These are phyloP conservation scores for Nemophila menziesii DNA, from an alignment of 257 asterid species.

Conservation along the genomic window DNA sequence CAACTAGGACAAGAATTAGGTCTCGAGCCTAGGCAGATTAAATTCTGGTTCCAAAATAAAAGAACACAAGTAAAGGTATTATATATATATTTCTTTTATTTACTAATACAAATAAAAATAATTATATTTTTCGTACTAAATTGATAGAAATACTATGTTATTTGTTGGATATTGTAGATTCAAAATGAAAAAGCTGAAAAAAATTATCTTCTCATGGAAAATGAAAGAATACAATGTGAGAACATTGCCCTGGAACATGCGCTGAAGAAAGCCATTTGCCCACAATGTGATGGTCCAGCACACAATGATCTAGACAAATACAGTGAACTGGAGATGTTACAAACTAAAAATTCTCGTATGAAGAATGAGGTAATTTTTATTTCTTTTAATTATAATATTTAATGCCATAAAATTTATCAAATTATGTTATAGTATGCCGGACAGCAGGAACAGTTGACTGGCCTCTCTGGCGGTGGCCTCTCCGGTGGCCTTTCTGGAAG, in stretches of 20 bases:
- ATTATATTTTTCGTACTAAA: too few species aligned
- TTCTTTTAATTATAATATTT: background rate
- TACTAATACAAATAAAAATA: too few species aligned
- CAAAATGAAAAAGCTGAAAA: slow-evolving; percentile 44
- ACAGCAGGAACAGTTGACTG: slow-evolving; percentile 31
- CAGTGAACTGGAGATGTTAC: slow-evolving; percentile 23
- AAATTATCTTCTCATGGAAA: slow-evolving; percentile 33
- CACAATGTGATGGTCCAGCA: slow-evolving; percentile 25
- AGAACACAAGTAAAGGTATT: slow-evolving; percentile 47
- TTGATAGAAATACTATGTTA: too few species aligned
- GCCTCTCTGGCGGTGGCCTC: too few species aligned
- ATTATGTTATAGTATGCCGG: slow-evolving; percentile 1
- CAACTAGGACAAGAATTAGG: slow-evolving; percentile 39
- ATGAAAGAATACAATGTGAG: slow-evolving; percentile 39
- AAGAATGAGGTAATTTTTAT: slow-evolving; percentile 51
- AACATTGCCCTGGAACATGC: slow-evolving; percentile 45
- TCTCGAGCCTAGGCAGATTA: slow-evolving; percentile 49
- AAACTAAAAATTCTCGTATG: slow-evolving; percentile 37
- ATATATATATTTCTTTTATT: too few species aligned
- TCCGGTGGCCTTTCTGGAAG: too few species aligned
- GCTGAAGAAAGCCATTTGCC: slow-evolving; percentile 28
- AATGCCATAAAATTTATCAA: too few species aligned
- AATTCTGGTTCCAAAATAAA: slow-evolving; percentile 72
- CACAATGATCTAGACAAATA: slow-evolving; percentile 29
- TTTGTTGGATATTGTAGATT: slow-evolving; percentile 20